phyloP scores from a whole-genome alignment of 192 early-diverging fungal species.

The Backusella mclennaniae region DNA sequence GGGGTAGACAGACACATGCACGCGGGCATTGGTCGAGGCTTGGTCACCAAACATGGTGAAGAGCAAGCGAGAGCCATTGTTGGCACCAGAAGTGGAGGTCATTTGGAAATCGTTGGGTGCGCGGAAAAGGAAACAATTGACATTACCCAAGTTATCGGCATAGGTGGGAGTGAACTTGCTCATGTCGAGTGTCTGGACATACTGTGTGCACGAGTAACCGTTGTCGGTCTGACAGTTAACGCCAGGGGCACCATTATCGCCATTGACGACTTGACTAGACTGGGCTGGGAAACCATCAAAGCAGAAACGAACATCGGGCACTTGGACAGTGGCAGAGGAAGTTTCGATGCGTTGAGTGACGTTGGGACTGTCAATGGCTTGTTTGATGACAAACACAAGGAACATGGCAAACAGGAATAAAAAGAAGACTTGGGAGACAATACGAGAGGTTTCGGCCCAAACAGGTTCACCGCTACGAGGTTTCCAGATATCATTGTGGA shows the following conservation, averaged over 20 bases:
- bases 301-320: conserved; percentile 37
- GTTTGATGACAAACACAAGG: conserved; percentile 32
- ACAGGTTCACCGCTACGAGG: conserved; percentile 36
- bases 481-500: conserved; percentile 36
- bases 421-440: conserved; percentile 31
- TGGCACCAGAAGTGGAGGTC: conserved; percentile 27
- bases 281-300: conserved; percentile 29
- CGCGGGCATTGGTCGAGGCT: conserved; percentile 16
- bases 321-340: conserved; percentile 16
- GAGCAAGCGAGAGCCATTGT: conserved; percentile 33
- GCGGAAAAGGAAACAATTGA: conserved; percentile 32
- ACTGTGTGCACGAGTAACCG: conserved; percentile 24
- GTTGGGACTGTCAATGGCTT: conserved; percentile 33
- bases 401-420: conserved; percentile 33
- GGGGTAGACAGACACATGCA: conserved; percentile 33
- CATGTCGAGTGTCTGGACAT: conserved; percentile 24
- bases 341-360: conserved; percentile 28
- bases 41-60: conserved; percentile 34
- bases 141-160: conserved; percentile 26
- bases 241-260: conserved; percentile 17
- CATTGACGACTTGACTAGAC: background rate
- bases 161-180: conserved; percentile 23
- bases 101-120: conserved; percentile 27
- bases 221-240: conserved; percentile 28
- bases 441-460: conserved; percentile 37